phyloP scores from a whole-genome alignment of 805 yeast genomes.

The Priceomyces haplophilus region DNA sequence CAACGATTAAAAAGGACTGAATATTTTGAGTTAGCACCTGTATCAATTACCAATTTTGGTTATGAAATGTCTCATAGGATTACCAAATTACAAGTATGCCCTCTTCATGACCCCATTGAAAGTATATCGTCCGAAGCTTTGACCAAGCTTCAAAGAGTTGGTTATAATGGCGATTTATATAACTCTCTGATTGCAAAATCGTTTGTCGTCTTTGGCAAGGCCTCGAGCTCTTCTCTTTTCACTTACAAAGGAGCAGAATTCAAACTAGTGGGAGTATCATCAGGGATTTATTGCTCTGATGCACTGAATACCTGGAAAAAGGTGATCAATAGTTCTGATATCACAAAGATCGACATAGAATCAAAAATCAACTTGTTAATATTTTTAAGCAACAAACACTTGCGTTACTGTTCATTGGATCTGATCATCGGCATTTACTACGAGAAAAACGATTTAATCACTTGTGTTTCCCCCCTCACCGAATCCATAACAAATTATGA shows the following conservation, averaged over 20 bases:
- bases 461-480: conserved; percentile 49
- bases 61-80: conserved; percentile 56
- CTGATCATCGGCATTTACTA: conserved; percentile 59
- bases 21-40: conserved; percentile 51
- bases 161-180: conserved; percentile 26
- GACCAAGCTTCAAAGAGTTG: conserved; percentile 17
- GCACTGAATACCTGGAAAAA: conserved; percentile 53
- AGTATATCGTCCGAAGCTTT: conserved; percentile 21
- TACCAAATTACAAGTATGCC: conserved; percentile 50
- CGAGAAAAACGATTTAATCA: conserved; percentile 34
- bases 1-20: conserved; percentile 36
- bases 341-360: conserved; percentile 60
- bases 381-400: conserved; percentile 53
- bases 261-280: conserved; percentile 55
- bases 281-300: conserved; percentile 61
- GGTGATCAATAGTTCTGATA: conserved; percentile 49
- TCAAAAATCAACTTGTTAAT: conserved; percentile 54
- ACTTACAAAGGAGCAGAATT: conserved; percentile 43
- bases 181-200: conserved; percentile 15
- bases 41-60: conserved; percentile 61
- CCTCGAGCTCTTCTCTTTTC: conserved; percentile 47
- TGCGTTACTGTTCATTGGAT: conserved; percentile 63
- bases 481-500: conserved; percentile 56
- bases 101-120: conserved; percentile 52
- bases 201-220: conserved; percentile 31